Evolutionary conservation across 1,284 basidiomycete species (phyloP).

Genomic region (Entoloma clypeatum): DNA sequence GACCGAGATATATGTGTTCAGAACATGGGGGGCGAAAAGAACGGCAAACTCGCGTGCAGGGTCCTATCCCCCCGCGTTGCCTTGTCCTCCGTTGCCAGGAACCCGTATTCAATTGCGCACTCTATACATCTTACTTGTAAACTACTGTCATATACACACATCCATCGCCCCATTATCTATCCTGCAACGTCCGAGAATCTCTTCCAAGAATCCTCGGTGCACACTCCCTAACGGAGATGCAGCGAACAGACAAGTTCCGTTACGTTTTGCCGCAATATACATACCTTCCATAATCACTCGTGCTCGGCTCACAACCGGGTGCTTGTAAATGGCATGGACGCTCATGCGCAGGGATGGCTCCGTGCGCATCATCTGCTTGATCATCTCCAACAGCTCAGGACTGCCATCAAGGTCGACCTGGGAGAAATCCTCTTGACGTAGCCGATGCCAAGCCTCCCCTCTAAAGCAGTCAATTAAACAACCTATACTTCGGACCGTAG

Average conservation of each 20-base stretch:
- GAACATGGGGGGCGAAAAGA: conserved; percentile 30
- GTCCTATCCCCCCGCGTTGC: conserved; percentile 21
- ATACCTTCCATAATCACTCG: conserved; percentile 58
- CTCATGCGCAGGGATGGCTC: conserved; percentile 62
- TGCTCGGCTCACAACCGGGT: conserved; percentile 71
- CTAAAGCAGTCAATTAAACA: conserved; percentile 37
- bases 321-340: conserved; percentile 56
- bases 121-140: conserved; percentile 8
- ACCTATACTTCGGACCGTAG: conserved; percentile 25
- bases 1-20: conserved; percentile 21
- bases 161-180: conserved; percentile 40
- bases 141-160: conserved; percentile 26
- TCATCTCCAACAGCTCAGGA: conserved; percentile 66
- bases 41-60: conserved; percentile 22
- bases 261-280: conserved; percentile 35
- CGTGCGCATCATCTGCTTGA: conserved; percentile 76
- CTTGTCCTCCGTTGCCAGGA: conserved; percentile 31
- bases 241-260: conserved; percentile 47
- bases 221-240: conserved; percentile 67
- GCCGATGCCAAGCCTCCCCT: conserved; percentile 90
- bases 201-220: conserved; percentile 54
- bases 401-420: conserved; percentile 83
- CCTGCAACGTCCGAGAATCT: conserved; percentile 45
- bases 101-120: conserved; percentile 13
- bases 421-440: conserved; percentile 89